These are phyloP conservation scores for Cucurbita argyrosperma DNA, from an alignment of 306 rosid species.

Conservation along the genomic window DNA sequence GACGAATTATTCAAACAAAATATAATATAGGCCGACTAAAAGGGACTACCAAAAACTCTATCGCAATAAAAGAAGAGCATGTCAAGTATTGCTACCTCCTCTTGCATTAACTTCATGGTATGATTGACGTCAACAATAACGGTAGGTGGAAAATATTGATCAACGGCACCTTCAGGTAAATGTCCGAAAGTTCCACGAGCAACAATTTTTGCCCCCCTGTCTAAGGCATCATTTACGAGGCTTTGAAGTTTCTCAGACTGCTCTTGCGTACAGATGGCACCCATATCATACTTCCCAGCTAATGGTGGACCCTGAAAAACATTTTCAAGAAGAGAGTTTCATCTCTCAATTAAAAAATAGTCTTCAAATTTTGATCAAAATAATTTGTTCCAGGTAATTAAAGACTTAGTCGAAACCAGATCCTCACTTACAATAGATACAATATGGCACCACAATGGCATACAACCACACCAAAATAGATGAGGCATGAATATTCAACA, in stretches of 20 bases:
- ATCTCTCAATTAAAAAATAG: neutral
- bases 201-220: conserved; percentile 76
- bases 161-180: conserved; percentile 79
- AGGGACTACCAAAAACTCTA: neutral
- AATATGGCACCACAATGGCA: neutral
- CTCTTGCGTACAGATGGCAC: conserved; percentile 84
- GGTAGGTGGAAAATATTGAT: conserved; percentile 84
- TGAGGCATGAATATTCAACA: neutral
- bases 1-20: neutral
- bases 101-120: conserved; percentile 91
- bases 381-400: neutral
- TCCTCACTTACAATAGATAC: neutral
- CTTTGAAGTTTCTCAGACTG: conserved; percentile 87
- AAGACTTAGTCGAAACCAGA: neutral
- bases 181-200: conserved; percentile 85
- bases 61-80: neutral
- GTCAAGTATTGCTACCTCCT: conserved; percentile 45
- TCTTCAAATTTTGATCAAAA: neutral
- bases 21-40: neutral
- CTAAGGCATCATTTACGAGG: conserved; percentile 77
- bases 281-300: conserved; percentile 82
- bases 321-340: conserved; percentile 7
- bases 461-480: neutral
- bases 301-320: conserved; percentile 78
- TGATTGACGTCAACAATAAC: conserved; percentile 78